Conservation (phyloP, 2,329 filamentous ascomycete species). For the Claviceps purpurea region DNA sequence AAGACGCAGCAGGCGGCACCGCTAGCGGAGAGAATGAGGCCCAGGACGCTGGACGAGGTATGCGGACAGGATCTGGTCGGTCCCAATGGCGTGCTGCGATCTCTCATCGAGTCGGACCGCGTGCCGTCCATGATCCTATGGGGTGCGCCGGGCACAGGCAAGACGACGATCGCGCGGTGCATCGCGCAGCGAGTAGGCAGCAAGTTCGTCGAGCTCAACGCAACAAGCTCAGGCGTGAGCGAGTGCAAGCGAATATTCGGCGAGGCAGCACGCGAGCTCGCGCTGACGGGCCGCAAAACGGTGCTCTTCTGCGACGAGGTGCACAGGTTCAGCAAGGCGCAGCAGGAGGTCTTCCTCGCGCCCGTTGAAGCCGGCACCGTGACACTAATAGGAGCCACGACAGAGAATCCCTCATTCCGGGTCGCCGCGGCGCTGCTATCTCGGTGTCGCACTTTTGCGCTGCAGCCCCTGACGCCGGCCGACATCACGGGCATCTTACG, state of each 20-base stretch:
- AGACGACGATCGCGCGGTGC: constrained; percentile 84
- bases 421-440: constrained; percentile 78
- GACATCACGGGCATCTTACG: constrained; percentile 62
- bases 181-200: constrained; percentile 72
- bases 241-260: constrained; percentile 88
- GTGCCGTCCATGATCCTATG: constrained; percentile 95
- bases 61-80: constrained; percentile 88
- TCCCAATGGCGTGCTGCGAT: constrained; percentile 66
- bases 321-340: constrained; percentile 77
- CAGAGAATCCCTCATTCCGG: constrained; percentile 93
- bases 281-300: constrained; percentile 74
- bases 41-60: constrained; percentile 69
- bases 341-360: constrained; percentile 89
- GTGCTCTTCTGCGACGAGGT: constrained; percentile 98
- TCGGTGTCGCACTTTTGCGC: constrained; percentile 79
- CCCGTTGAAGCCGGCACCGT: constrained; percentile 86
- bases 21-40: constrained; percentile 87
- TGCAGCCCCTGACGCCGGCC: constrained; percentile 59
- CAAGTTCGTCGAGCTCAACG: constrained; percentile 91
- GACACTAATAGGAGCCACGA: constrained; percentile 87
- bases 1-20: constrained; percentile 65
- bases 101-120: constrained; percentile 71
- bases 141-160: constrained; percentile 69
- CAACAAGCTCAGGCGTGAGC: constrained; percentile 72
- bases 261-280: constrained; percentile 68